Evolutionary conservation across 1,139 yeast species (phyloP).

Genomic region (Kurtzmaniella quercitrusa): DNA sequence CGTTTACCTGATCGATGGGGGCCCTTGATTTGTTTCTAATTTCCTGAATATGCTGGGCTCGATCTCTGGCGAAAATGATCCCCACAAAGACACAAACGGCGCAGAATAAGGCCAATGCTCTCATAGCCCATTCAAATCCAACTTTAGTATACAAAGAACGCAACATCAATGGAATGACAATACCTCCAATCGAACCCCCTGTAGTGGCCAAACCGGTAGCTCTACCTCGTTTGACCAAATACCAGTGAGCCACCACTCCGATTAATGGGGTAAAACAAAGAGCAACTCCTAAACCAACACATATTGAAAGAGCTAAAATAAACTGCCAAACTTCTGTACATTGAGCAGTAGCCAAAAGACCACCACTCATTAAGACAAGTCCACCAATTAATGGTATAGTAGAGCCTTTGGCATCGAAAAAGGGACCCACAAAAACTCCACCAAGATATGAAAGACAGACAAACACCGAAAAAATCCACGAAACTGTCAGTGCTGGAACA

Average conservation of each 20-base stretch:
- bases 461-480: constrained; percentile 40
- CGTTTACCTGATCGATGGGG: neutral
- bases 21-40: neutral
- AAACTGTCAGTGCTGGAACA: constrained; percentile 12
- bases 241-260: constrained; percentile 40
- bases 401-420: constrained; percentile 33
- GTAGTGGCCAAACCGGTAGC: constrained; percentile 36
- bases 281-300: constrained; percentile 34
- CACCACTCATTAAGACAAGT: constrained; percentile 24
- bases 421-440: constrained; percentile 34
- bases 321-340: constrained; percentile 30
- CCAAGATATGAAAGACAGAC: constrained; percentile 27
- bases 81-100: constrained; percentile 22
- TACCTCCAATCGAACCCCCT: constrained; percentile 40
- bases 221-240: constrained; percentile 27
- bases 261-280: constrained; percentile 33
- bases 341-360: constrained; percentile 32
- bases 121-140: constrained; percentile 35
- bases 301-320: constrained; percentile 29
- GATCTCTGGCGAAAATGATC: constrained; percentile 4
- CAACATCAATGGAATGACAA: constrained; percentile 31
- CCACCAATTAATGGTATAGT: constrained; percentile 23
- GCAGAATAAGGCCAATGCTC: constrained; percentile 31
- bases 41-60: neutral
- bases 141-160: constrained; percentile 25